Evolutionary conservation across 176 grass and related monocot genomes (phyloP), one percentile per base, ranked within the genome.

Genomic region (Lolium perenne): DNA sequence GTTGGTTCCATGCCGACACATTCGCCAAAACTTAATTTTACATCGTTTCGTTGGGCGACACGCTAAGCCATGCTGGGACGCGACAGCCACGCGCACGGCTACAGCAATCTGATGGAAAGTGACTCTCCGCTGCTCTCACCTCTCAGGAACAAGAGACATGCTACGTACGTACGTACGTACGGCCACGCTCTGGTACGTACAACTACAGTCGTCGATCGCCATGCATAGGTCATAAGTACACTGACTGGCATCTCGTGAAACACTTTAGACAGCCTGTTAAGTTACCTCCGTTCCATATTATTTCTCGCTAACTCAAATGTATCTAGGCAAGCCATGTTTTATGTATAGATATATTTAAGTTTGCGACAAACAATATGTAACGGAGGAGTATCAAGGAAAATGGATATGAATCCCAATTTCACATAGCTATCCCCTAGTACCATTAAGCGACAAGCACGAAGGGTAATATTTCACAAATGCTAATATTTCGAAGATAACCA

Each of bases 1-100:
- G 75, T 35, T 84, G 81, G 66, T 4, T 80, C 68, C 58, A 81
- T 35, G 21, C 76, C 83, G 88, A 86, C 79, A 82, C 84, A 26
- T 25, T 10, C 21, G 8, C 12, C 60, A 62, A 41, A 55, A 16
- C 21, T 15, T 58, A 57, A 40, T 63, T 38, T 1, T 12, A n/a
- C 41, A 20, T 13, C 16, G 38, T 47, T 8, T 40, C 35, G 3
- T 38, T 18, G 11, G 73, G 25, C 63, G 73, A 79, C 79, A 86
- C 84, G 80, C 20, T n/a, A 45, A 21, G 72, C 54, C 15, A 57
- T 21, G 69, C 38, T 26, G 47, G 10, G 74, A 83, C 69, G 29
- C 69, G 78, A 87, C 68, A 9, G 29, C 8, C 23, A 32, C 25
- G 23, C 16, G 65, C 68, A 11, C 64, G 8, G 54, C 18, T 61